These are phyloP conservation scores for Amanita jacksonii DNA, from an alignment of 768 basidiomycete species.

Conservation along the genomic window DNA sequence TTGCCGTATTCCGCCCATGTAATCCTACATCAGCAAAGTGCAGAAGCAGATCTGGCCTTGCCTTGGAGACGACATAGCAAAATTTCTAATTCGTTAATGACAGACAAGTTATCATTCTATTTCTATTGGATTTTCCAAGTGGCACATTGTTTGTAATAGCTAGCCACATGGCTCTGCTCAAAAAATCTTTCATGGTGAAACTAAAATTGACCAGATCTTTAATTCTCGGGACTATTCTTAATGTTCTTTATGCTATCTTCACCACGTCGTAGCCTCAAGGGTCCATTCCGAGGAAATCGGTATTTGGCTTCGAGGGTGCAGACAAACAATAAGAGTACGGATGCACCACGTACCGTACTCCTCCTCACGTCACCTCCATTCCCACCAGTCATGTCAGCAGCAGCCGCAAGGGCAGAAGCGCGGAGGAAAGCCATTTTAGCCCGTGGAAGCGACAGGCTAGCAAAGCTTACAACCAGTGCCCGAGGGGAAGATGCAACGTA, in stretches of 20 bases:
- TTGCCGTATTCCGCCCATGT: no score
- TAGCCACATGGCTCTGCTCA: no score
- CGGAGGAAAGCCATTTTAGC: conserved; percentile 68
- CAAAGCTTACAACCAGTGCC: conserved; percentile 66
- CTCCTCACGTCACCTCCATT: not conserved
- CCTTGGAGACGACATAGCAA: not conserved
- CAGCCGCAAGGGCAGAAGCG: conserved; percentile 68
- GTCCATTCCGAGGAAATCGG: not conserved
- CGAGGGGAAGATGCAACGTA: conserved; percentile 61
- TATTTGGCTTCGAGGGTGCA: not conserved
- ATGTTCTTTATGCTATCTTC: no score
- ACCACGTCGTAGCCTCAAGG: not conserved
- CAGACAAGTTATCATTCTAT: no score
- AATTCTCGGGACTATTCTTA: no score
- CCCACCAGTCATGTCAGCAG: conserved; percentile 22
- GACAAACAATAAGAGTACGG: not conserved
- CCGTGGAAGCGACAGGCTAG: conserved; percentile 64
- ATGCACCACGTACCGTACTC: no score
- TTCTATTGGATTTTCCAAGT: no score
- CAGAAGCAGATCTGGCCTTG: not conserved
- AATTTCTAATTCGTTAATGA: no score
- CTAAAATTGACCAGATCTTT: no score
- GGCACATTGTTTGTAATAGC: no score
- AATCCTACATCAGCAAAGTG: no score
- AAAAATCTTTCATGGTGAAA: no score